A percentile compares a stretch with the other conserved stretches of the same genome.
Conservation (phyloP, 192 early-diverging fungal genomes). For the Backusella circina region DNA sequence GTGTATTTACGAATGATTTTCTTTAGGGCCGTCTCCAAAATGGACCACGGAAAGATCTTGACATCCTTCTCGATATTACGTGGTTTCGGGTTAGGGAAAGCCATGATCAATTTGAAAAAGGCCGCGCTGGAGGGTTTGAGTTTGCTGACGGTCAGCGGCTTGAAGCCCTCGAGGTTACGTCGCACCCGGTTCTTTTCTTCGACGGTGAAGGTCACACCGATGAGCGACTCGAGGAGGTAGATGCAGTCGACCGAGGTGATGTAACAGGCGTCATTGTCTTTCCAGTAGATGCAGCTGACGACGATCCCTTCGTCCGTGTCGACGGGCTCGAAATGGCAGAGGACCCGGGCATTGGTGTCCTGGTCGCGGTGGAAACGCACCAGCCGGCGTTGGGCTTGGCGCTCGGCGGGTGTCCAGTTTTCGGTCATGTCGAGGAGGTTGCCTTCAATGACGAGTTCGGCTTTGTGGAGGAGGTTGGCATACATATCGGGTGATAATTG, state of each 20-base stretch:
- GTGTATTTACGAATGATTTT: slow-evolving; percentile 79
- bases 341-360: slow-evolving; percentile 54
- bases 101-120: slow-evolving; percentile 80
- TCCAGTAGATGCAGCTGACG: slow-evolving; percentile 79
- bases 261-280: slow-evolving; percentile 63
- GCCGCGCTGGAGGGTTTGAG: slow-evolving; percentile 60
- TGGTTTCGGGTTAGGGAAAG: slow-evolving; percentile 74
- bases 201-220: slow-evolving; percentile 67
- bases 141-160: slow-evolving; percentile 74
- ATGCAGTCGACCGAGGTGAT: slow-evolving; percentile 77
- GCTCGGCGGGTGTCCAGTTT: slow-evolving; percentile 64
- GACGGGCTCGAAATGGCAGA: slow-evolving; percentile 52
- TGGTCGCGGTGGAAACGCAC: slow-evolving; percentile 71
- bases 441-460: slow-evolving; percentile 60
- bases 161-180: slow-evolving; percentile 77
- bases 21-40: slow-evolving; percentile 58
- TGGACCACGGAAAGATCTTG: slow-evolving; percentile 78
- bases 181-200: slow-evolving; percentile 86
- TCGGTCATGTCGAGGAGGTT: slow-evolving; percentile 58
- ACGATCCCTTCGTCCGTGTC: slow-evolving; percentile 49
- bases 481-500: slow-evolving; percentile 29
- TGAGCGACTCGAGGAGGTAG: slow-evolving; percentile 65
- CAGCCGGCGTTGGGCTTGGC: slow-evolving; percentile 54
- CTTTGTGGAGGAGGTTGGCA: slow-evolving; percentile 63
- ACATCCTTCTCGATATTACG: slow-evolving; percentile 85